These are phyloP conservation scores for Echinosophora koreensis DNA, from an alignment of 306 rosid species.

Conservation along the genomic window DNA sequence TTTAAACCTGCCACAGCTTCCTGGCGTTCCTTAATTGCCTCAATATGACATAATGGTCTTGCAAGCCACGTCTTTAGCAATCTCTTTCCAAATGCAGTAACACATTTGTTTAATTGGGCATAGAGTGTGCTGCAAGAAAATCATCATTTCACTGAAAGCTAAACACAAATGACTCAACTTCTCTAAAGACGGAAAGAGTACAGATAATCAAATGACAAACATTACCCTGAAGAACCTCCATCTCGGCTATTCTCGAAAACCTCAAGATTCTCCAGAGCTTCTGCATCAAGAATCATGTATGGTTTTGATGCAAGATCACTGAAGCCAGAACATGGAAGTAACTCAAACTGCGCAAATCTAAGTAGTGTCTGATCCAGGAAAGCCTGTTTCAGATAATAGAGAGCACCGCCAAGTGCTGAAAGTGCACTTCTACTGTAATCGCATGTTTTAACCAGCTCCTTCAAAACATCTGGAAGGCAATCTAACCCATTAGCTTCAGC, in stretches of 20 bases:
- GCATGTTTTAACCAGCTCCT: constrained; percentile 65
- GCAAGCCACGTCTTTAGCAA: constrained; percentile 95
- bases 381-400: constrained; percentile 93
- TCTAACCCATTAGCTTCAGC: constrained; percentile 55
- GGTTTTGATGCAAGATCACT: constrained; percentile 70
- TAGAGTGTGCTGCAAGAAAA: constrained; percentile 76
- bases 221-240: constrained; percentile 94
- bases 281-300: constrained; percentile 93
- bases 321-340: constrained; percentile 80
- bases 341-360: constrained; percentile 87
- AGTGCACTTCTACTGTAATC: constrained; percentile 74
- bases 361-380: constrained; percentile 85
- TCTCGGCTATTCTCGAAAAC: constrained; percentile 90
- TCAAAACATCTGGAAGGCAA: constrained; percentile 75
- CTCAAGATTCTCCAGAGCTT: constrained; percentile 95
- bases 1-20: constrained; percentile 76
- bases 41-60: constrained; percentile 78
- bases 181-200: not conserved
- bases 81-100: constrained; percentile 95
- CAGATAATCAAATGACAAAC: constrained; percentile 39
- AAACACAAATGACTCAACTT: constrained; percentile 19
- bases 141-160: constrained; percentile 50
- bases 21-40: constrained; percentile 83
- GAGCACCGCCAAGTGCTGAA: constrained; percentile 95
- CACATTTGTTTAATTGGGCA: constrained; percentile 89